phyloP scores from a whole-genome alignment of 768 basidiomycete genomes.

The Lactarius deliciosus region DNA sequence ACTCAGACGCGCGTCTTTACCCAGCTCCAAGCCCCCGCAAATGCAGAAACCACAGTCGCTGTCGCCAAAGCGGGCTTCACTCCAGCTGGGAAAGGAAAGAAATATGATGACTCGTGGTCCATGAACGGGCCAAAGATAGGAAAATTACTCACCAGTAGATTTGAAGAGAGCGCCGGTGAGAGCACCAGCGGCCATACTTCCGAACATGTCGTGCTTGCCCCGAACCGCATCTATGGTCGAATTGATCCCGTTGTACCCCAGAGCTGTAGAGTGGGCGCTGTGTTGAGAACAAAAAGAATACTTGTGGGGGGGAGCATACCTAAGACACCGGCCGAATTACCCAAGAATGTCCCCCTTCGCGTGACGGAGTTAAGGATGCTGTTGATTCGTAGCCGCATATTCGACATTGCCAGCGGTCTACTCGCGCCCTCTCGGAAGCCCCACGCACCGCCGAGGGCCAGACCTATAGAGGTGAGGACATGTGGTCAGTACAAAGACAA shows the following conservation, averaged over 20 bases:
- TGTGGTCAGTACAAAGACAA: conserved; percentile 78
- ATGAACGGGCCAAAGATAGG: conserved; percentile 35
- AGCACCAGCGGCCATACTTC: conserved; percentile 91
- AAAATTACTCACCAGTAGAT: conserved; percentile 72
- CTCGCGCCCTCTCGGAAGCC: conserved; percentile 92
- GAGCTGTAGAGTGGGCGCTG: conserved; percentile 56
- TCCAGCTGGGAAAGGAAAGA: conserved; percentile 65
- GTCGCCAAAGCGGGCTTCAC: conserved; percentile 86
- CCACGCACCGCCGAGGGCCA: conserved; percentile 93
- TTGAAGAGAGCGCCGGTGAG: conserved; percentile 90
- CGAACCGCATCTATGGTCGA: conserved; percentile 86
- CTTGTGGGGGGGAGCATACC: conserved; percentile 60
- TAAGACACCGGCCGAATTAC: conserved; percentile 96
- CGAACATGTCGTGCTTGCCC: conserved; percentile 87
- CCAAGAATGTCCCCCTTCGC: conserved; percentile 94
- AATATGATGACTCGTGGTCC: conserved; percentile 31
- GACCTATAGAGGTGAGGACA: conserved; percentile 73
- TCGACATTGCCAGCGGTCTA: conserved; percentile 83
- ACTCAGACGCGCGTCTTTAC: conserved; percentile 85
- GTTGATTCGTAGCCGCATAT: conserved; percentile 89
- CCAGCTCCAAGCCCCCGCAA: conserved; percentile 93
- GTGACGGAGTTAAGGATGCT: conserved; percentile 96
- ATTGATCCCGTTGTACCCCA: conserved; percentile 96
- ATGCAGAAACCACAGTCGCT: conserved; percentile 83
- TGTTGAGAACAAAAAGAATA: conserved; percentile 42